Evolutionary conservation across 441 rosid genomes (phyloP).

Genomic region (Pelargonium australe): DNA sequence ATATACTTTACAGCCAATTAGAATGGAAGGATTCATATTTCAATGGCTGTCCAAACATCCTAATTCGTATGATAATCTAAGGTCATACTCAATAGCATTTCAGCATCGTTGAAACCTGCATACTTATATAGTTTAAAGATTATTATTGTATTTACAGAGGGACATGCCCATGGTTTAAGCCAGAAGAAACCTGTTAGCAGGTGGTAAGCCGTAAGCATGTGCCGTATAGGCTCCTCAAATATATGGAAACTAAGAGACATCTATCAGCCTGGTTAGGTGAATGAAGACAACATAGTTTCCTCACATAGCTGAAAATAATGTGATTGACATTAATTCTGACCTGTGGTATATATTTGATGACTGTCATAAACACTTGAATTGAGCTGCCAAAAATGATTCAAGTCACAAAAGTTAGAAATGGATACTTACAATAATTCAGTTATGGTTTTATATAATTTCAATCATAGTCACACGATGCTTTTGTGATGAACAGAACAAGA

Average conservation of each 20-base stretch:
- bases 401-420: slow-evolving; percentile 12
- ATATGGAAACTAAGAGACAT: neutral
- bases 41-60: no score
- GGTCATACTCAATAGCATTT: no score
- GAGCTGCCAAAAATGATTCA: slow-evolving; percentile 48
- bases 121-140: no score
- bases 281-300: neutral
- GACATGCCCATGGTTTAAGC: no score
- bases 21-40: no score
- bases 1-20: no score
- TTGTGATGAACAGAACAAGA: neutral
- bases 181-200: no score
- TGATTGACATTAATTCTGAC: slow-evolving; percentile 29
- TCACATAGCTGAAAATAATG: neutral
- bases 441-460: neutral
- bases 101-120: no score
- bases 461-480: neutral
- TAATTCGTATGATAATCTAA: no score
- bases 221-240: no score
- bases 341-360: slow-evolving; percentile 86
- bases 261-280: neutral
- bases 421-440: neutral
- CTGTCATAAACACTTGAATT: slow-evolving; percentile 82
- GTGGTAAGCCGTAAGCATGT: no score
- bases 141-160: no score